Base-by-base conservation (phyloP, 106 monocot species). In the Apostasia shenzhenica region DNA sequence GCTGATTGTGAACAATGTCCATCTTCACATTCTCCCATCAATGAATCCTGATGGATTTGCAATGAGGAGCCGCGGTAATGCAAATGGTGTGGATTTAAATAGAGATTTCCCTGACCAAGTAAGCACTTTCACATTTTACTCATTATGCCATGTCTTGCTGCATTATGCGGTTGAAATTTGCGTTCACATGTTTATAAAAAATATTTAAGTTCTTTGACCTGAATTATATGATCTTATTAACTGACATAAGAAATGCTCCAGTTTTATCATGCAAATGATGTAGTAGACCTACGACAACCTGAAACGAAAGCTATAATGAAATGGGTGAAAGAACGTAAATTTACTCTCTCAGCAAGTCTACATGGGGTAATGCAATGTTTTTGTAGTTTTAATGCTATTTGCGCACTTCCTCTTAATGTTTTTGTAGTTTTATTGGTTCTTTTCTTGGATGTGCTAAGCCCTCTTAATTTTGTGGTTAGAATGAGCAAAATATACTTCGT, bases 1-100 rank as follows among this genome's bases (percentile, higher is more conserved):
- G 40, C 42, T 81, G 61, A 92, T 97, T 75, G 78, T 97, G 44
- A 77, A 85, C 44, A 76, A 90, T 67, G 77, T 90, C 13, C 97
- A 92, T 75, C 92, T 97, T 72, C 97, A 97, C 71, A 87, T 97
- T 72, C 97, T 97, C 77, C 97, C 97, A 13, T 81, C 97, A 60
- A 92, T 97, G 97, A 97, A 97, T 87, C 97, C 97, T 78, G 92
- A 97, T 80, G 97, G 97, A 76, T 97, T 92, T 87, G 77, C 87
- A 74, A 84, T 97, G 67, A 82, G 82, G 72, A 89, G 68, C 62
- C 92, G 97, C 71, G 92, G 84, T 45, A 97, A 97, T 85, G 97
- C 92, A 85, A 97, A 97, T 67, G 80, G 85, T 61, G 77, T 97
- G 41, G 97, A 97, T 57, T 69, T 97, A 26, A 97, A 97, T 79